Evolutionary conservation across 306 rosid species (phyloP), one percentile per base, ranked within the genome.

Genomic region (Delonix regia): DNA sequence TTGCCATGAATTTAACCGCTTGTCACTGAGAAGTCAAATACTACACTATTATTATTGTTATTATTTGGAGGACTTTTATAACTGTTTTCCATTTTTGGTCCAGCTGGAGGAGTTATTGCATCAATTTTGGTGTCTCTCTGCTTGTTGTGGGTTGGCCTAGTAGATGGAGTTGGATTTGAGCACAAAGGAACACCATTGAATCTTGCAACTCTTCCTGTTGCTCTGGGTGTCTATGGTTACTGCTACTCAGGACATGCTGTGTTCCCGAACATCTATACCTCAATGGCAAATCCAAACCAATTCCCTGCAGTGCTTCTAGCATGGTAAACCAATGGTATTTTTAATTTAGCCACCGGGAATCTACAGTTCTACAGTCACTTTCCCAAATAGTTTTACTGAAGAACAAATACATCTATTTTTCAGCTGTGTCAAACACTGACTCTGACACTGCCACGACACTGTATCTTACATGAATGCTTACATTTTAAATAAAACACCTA

Each of bases 241-340:
- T 96, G 99, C 90, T 96, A 90, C 75, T 89, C 99, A 15, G 99
- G 99, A 63, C 99, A 96, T 73, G 97, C 97, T 60, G 99, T 96
- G 49, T 93, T 96, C 82, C 99, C 99, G 8, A 96, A 96, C 78
- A 86, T 96, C 60, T 96, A 96, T 47, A 87, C 93, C 18, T 93
- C 99, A 69, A 90, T 96, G 98, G 98, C 81, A 19, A 93, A 88
- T 39, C 90, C 86, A 74, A 91, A 79, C 69, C 99, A 96, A 74
- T 96, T 82, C 85, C 89, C 98, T 73, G 81, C 86, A 30, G 97
- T 96, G 52, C 94, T 96, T 74, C 81, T 96, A 22, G 84, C 91
- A 60, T 93, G 99, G 99, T 95, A 91, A 81, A 41, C 73, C 30
- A 52, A 61, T 4, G 30, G 18, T 66, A 22, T n/a, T 65, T 30